A percentile compares a stretch with the other conserved stretches of the same genome.
These are phyloP conservation scores for Lachancea cidri DNA, from an alignment of 805 yeast genomes.

Conservation along the genomic window DNA sequence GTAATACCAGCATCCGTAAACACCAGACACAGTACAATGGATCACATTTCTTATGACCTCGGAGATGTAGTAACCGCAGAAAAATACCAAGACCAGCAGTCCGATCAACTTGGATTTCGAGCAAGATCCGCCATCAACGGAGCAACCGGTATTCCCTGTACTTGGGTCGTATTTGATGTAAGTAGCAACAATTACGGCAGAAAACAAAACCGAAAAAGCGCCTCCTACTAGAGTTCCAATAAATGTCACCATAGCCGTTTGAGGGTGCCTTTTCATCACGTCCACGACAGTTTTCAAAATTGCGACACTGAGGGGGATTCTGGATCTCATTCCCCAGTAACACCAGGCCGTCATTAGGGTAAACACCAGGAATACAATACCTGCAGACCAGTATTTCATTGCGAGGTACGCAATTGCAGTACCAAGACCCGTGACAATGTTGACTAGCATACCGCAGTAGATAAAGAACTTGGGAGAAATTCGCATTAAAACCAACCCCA, in stretches of 20 bases:
- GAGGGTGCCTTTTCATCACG: slow-evolving; percentile 69
- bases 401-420: slow-evolving; percentile 71
- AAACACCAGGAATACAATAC: slow-evolving; percentile 65
- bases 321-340: slow-evolving; percentile 63
- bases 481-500: slow-evolving; percentile 58
- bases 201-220: slow-evolving; percentile 60
- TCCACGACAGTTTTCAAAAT: slow-evolving; percentile 68
- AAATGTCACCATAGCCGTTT: slow-evolving; percentile 55
- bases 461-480: slow-evolving; percentile 63
- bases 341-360: slow-evolving; percentile 59
- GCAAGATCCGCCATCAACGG: slow-evolving; percentile 47
- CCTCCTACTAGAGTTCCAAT: slow-evolving; percentile 57
- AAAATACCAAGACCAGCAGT: slow-evolving; percentile 63
- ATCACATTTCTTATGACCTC: slow-evolving; percentile 78
- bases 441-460: slow-evolving; percentile 59
- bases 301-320: slow-evolving; percentile 72
- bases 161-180: slow-evolving; percentile 73
- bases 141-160: slow-evolving; percentile 47
- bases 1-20: slow-evolving; percentile 90
- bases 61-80: slow-evolving; percentile 77
- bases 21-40: slow-evolving; percentile 77
- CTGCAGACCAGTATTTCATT: slow-evolving; percentile 71
- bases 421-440: slow-evolving; percentile 64
- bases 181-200: slow-evolving; percentile 64
- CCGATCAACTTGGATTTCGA: slow-evolving; percentile 61